Evolutionary conservation across 2,329 filamentous ascomycete genomes (phyloP), one percentile per base, ranked within the genome.

Genomic region (Lasiodiplodia hormozganensis): DNA sequence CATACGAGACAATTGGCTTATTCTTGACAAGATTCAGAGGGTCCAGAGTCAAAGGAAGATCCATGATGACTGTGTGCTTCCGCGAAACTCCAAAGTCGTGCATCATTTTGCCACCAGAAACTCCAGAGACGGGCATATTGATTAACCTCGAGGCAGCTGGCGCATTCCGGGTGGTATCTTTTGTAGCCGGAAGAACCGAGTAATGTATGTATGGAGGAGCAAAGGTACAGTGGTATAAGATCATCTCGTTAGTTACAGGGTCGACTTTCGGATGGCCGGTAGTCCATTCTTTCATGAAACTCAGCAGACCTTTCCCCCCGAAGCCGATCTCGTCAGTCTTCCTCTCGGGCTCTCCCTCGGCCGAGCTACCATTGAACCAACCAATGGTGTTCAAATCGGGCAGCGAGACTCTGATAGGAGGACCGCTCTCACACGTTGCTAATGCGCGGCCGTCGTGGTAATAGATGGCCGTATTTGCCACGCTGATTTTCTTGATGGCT

Each of bases 21-120:
- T 86, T 87, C 68, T 80, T 85, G 0, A 85, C 74, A 34, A 89
- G 81, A 69, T 91, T 91, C 51, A 88, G 74, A 0, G 89, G 89
- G 69, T 91, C 86, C 1, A 92, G 80, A 0, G 86, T 87, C 0
- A 92, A 80, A 0, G 90, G 90, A 11, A 92, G 81, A 73, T 93
- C 90, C 78, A 92, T 85, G 67, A 92, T 90, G 47, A 92, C 79
- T 0, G 89, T 91, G 72, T 91, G 85, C 5, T 74, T 76, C 5
- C 79, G 82, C 1, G 89, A 90, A 1, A 90, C 89, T 16, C 90
- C 90, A 77, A 92, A 92, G 75, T 92, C 90, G 74, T 92, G 90
- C 89, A 92, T 92, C 85, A 92, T 90, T 74, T 90, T 91, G 1
- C 89, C 87, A 1, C 86, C 86, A 4, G 82, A 81, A 31, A 92